A percentile compares a stretch with the other conserved stretches of the same genome.
Conservation (phyloP, 805 yeast genomes). For the Lachancea thermotolerans region DNA sequence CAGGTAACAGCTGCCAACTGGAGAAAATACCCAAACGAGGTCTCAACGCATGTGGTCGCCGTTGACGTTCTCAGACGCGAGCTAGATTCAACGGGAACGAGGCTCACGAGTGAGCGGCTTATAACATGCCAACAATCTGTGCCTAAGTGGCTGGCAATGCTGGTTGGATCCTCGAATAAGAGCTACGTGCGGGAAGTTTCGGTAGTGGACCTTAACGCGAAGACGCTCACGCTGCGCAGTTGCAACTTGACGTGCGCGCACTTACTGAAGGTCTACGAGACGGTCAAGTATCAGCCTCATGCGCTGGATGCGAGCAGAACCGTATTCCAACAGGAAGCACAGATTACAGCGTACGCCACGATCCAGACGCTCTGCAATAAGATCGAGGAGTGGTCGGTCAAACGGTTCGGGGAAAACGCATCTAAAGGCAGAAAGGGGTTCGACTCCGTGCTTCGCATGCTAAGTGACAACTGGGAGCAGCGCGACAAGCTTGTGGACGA, state of each 20-base stretch:
- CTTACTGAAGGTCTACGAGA: conserved; percentile 73
- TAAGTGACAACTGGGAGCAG: conserved; percentile 32
- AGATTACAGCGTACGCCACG: conserved; percentile 77
- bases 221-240: conserved; percentile 73
- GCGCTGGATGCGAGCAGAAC: conserved; percentile 49
- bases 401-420: conserved; percentile 85
- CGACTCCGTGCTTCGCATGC: conserved; percentile 61
- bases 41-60: conserved; percentile 85
- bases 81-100: conserved; percentile 44
- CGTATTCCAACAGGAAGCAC: conserved; percentile 72
- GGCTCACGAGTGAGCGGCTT: conserved; percentile 73
- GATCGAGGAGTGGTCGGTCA: conserved; percentile 88
- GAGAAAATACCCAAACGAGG: conserved; percentile 94
- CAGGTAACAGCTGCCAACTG: conserved; percentile 94
- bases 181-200: conserved; percentile 87
- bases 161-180: conserved; percentile 66
- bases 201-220: conserved; percentile 61
- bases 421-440: conserved; percentile 75
- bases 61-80: conserved; percentile 83
- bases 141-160: conserved; percentile 68
- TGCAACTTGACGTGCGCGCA: conserved; percentile 77
- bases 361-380: conserved; percentile 66
- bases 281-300: conserved; percentile 76
- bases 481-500: conserved; percentile 26
- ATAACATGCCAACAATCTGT: conserved; percentile 83